These are phyloP conservation scores for Dactylellina haptotyla DNA, from an alignment of 2,329 filamentous ascomycete species.

Conservation along the genomic window DNA sequence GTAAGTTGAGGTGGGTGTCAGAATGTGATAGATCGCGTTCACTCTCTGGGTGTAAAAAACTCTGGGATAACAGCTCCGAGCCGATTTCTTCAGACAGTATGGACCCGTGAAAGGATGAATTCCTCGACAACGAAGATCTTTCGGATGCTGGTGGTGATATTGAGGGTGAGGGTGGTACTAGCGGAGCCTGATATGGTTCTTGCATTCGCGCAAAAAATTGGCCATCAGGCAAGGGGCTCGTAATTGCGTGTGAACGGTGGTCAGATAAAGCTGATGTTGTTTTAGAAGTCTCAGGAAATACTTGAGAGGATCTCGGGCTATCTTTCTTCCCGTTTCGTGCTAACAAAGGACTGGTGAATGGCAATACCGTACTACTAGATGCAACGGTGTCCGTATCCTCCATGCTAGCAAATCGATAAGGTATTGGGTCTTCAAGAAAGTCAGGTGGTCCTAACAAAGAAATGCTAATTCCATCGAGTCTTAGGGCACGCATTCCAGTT, in stretches of 20 bases:
- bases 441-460: conserved; percentile 19
- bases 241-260: neutral
- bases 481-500: conserved; percentile 43
- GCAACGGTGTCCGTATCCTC: conserved; percentile 31
- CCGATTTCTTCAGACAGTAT: conserved; percentile 29
- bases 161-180: neutral
- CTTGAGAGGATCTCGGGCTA: neutral
- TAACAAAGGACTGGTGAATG: neutral
- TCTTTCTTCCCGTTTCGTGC: neutral
- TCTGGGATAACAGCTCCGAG: conserved; percentile 23
- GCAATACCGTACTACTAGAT: conserved; percentile 37
- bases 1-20: neutral
- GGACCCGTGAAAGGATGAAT: conserved; percentile 39
- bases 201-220: conserved; percentile 43
- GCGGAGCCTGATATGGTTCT: conserved; percentile 4
- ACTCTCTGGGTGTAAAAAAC: conserved; percentile 38
- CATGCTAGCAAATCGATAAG: neutral
- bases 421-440: conserved; percentile 23
- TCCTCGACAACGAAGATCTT: too few species aligned
- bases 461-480: conserved; percentile 31
- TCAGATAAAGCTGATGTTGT: neutral
- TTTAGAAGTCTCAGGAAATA: neutral
- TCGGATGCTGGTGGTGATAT: conserved; percentile 3
- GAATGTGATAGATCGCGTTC: conserved; percentile 11
- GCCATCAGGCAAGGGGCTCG: neutral